phyloP scores from a whole-genome alignment of 2,329 filamentous ascomycete genomes.

The Pestalotiopsis sp. region DNA sequence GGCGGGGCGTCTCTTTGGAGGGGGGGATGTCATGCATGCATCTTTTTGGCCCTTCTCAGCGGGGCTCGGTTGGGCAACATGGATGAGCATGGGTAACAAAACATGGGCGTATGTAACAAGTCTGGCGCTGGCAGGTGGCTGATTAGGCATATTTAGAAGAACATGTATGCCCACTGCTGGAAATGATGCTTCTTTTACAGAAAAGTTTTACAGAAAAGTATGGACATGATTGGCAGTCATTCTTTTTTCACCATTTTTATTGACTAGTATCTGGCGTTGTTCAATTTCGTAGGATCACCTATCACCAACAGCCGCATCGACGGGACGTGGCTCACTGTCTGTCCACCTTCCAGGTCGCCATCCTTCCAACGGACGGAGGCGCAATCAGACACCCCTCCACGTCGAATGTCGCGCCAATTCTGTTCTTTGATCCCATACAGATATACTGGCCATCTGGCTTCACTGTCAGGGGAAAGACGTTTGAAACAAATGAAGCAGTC shows the following conservation, averaged over 20 bases:
- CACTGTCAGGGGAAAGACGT: background rate
- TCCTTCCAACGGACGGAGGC: background rate
- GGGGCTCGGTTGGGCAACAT: slow-evolving; percentile 1
- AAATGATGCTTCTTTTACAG: background rate
- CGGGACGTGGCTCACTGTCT: background rate
- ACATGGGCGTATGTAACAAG: background rate
- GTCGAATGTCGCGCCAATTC: background rate
- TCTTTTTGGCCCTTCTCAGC: background rate
- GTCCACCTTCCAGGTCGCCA: background rate
- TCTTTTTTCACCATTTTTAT: background rate
- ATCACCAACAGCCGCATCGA: background rate
- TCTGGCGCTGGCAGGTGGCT: background rate
- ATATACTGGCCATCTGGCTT: background rate
- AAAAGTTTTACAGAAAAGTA: background rate
- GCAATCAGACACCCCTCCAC: background rate
- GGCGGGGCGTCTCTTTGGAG: background rate
- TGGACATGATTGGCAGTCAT: background rate
- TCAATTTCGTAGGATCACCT: background rate
- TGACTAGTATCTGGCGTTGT: background rate
- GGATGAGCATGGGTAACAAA: background rate
- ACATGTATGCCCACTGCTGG: background rate
- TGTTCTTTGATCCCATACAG: background rate
- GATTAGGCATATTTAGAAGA: too few relatives aligned
- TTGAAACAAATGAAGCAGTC: background rate
- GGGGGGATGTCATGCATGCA: slow-evolving; percentile 1